Evolutionary conservation across 2,329 filamentous ascomycete genomes (phyloP).

Genomic region (Beauveria brongniartii): DNA sequence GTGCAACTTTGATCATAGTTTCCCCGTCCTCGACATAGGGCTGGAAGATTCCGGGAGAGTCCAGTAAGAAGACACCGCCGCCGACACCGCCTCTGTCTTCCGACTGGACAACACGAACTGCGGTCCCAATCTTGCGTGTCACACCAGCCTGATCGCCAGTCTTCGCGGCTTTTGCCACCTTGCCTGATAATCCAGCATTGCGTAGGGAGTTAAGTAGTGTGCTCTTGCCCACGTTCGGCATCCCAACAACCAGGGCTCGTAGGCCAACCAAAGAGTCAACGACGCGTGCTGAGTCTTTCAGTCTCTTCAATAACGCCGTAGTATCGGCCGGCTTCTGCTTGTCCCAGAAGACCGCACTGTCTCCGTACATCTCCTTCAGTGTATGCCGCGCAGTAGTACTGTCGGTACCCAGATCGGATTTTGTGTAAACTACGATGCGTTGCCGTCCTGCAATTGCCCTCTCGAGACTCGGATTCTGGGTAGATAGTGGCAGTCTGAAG

Average conservation of each 20-base stretch:
- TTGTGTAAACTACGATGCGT: conserved; percentile 84
- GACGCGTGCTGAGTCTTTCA: conserved; percentile 23
- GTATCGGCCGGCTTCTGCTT: conserved; percentile 28
- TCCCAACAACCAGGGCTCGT: conserved; percentile 81
- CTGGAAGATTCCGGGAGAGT: conserved; percentile 92
- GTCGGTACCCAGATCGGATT: conserved; percentile 61
- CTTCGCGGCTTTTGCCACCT: conserved; percentile 57
- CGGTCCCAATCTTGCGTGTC: conserved; percentile 74
- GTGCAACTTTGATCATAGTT: conserved; percentile 89
- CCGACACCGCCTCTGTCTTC: conserved; percentile 36
- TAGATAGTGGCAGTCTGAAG: conserved; percentile 81
- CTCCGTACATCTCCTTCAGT: conserved; percentile 27
- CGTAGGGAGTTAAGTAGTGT: conserved; percentile 86
- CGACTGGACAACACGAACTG: conserved; percentile 62
- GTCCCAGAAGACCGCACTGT: conserved; percentile 36
- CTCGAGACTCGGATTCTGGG: conserved; percentile 85
- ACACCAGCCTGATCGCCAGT: conserved; percentile 86
- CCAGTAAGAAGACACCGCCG: conserved; percentile 71
- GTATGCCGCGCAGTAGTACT: conserved; percentile 20
- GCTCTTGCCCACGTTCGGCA: conserved; percentile 97
- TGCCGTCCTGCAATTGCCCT: conserved; percentile 62
- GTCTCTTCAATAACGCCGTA: conserved; percentile 29
- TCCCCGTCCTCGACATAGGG: conserved; percentile 81
- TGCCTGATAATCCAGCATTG: conserved; percentile 47
- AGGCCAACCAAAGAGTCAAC: conserved; percentile 65